Evolutionary conservation across 768 basidiomycete species (phyloP).

Genomic region (Calocybe gangraenosa): DNA sequence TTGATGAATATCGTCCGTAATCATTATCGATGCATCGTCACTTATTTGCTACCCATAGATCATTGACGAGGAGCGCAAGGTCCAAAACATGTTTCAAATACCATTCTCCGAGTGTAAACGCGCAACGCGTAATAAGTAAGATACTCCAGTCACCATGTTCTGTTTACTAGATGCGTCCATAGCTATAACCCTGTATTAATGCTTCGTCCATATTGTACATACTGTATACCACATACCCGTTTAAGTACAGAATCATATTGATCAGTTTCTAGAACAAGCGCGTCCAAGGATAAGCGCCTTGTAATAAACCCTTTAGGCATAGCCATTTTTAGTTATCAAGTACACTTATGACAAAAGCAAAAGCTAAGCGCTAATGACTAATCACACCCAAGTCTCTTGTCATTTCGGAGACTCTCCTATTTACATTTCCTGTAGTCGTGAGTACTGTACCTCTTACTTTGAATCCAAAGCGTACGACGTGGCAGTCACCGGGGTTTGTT

Average conservation of each 20-base stretch:
- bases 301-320: too few relatives aligned
- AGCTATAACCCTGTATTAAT: conserved; percentile 10
- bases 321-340: too few relatives aligned
- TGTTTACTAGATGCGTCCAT: neutral
- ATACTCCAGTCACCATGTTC: neutral
- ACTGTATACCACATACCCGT: too few relatives aligned
- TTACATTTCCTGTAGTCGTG: too few relatives aligned
- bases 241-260: neutral
- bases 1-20: neutral
- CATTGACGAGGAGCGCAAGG: conserved; percentile 35
- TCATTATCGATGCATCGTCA: neutral
- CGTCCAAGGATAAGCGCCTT: too few relatives aligned
- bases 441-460: too few relatives aligned
- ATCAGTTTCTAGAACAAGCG: too few relatives aligned
- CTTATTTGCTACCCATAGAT: conserved; percentile 23
- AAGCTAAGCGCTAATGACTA: too few relatives aligned
- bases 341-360: too few relatives aligned
- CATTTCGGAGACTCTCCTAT: too few relatives aligned
- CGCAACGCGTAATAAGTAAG: conserved; percentile 30
- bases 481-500: neutral
- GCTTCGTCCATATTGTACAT: conserved; percentile 7
- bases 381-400: too few relatives aligned
- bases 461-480: neutral
- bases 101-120: conserved; percentile 38
- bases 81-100: conserved; percentile 46